Percentiles rank a stretch among this genome's conserved stretches.
These are phyloP conservation scores for Dictyostelium brefeldianum DNA, from an alignment of 78 protist species.

Conservation along the genomic window DNA sequence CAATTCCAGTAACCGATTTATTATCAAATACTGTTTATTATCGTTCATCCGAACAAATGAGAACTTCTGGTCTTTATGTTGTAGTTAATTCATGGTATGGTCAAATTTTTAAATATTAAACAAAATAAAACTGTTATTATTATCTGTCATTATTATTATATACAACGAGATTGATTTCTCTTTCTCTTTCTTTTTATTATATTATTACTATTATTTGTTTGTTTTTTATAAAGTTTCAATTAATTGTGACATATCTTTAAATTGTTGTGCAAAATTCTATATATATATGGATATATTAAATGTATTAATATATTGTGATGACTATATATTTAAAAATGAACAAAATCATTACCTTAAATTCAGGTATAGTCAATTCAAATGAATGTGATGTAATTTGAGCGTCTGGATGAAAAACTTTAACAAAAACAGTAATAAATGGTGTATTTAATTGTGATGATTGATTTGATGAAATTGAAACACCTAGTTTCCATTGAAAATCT, in stretches of 20 bases:
- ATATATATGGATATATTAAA: neutral
- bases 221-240: slow-evolving; percentile 54
- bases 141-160: no score
- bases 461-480: slow-evolving; percentile 63
- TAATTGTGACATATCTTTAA: slow-evolving; percentile 66
- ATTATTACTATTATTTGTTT: neutral
- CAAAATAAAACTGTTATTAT: neutral
- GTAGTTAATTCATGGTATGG: slow-evolving; percentile 86
- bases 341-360: slow-evolving; percentile 73
- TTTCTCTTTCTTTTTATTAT: neutral
- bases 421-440: slow-evolving; percentile 71
- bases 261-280: slow-evolving; percentile 81
- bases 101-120: slow-evolving; percentile 87
- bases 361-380: slow-evolving; percentile 69
- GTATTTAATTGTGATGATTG: slow-evolving; percentile 44
- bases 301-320: no score
- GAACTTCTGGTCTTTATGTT: slow-evolving; percentile 83
- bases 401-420: slow-evolving; percentile 69
- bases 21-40: slow-evolving; percentile 67
- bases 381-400: slow-evolving; percentile 51
- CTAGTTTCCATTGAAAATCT: slow-evolving; percentile 82
- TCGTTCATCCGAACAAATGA: slow-evolving; percentile 77
- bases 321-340: neutral
- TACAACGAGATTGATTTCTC: neutral
- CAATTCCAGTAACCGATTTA: slow-evolving; percentile 82